A percentile compares a stretch with the other conserved stretches of the same genome.
phyloP scores from a whole-genome alignment of 208 protist genomes.

The Trypanosoma brucei region DNA sequence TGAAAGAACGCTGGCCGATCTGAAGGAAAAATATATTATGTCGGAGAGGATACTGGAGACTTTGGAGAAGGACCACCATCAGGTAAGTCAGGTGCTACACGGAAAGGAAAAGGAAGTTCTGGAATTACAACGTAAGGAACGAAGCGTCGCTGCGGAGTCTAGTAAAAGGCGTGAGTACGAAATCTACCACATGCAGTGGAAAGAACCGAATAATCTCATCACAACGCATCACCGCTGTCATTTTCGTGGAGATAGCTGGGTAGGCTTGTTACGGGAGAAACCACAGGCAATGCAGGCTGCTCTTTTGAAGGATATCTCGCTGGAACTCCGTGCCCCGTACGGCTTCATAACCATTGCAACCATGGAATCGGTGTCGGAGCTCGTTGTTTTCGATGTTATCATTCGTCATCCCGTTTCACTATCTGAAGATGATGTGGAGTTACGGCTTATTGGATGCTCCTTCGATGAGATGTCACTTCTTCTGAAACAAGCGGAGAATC shows the following conservation, averaged over 20 bases:
- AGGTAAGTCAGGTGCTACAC: conserved; percentile 1
- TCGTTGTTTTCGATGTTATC: conserved; percentile 44
- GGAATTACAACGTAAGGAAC: conserved; percentile 11
- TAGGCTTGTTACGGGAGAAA: conserved; percentile 18
- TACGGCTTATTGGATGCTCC: conserved; percentile 34
- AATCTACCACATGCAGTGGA: not conserved
- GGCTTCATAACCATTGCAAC: conserved; percentile 37
- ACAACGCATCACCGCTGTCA: conserved; percentile 41
- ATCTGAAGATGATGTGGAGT: conserved; percentile 35
- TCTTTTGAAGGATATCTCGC: conserved; percentile 41
- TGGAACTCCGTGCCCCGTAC: conserved; percentile 35
- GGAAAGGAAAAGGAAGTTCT: conserved; percentile 16
- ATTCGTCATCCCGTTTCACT: conserved; percentile 36
- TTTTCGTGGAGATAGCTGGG: conserved; percentile 38
- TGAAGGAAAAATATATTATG: conserved; percentile 1
- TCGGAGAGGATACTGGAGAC: conserved; percentile 7
- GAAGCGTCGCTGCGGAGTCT: not conserved
- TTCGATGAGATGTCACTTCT: conserved; percentile 37
- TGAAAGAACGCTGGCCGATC: conserved; percentile 3
- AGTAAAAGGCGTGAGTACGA: not conserved
- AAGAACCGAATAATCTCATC: conserved; percentile 15
- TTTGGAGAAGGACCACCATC: conserved; percentile 14
- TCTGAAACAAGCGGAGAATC: conserved; percentile 20
- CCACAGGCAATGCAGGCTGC: conserved; percentile 41
- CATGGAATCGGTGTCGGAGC: conserved; percentile 30